Conservation (phyloP, 1,284 basidiomycete genomes). For the Cryptococcus sp. region DNA sequence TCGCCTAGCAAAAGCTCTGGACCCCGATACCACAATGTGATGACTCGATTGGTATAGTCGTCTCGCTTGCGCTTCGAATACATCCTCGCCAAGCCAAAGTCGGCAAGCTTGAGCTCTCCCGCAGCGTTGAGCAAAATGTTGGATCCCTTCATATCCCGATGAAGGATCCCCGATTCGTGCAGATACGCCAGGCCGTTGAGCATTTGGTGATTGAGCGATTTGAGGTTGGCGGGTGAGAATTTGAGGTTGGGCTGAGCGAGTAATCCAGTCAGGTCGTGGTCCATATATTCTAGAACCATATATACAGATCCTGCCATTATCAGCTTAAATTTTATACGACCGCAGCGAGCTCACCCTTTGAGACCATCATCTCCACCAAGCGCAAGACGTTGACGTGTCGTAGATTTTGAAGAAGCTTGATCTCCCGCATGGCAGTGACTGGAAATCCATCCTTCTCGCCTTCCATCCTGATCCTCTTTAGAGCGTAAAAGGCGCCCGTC, state of each 20-base stretch:
- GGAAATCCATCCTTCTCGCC: constrained; percentile 96
- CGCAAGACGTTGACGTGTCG: constrained; percentile 84
- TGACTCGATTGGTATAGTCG: constrained; percentile 98
- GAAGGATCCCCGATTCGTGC: constrained; percentile 90
- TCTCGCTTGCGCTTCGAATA: constrained; percentile 83
- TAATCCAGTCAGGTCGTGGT: constrained; percentile 94
- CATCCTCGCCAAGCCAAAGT: constrained; percentile 96
- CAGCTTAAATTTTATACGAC: not conserved
- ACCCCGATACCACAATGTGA: constrained; percentile 97
- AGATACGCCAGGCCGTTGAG: constrained; percentile 87
- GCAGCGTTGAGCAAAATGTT: constrained; percentile 93
- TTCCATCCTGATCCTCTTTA: constrained; percentile 98
- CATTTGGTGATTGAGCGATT: constrained; percentile 93
- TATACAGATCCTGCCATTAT: constrained; percentile 74
- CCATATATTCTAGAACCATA: constrained; percentile 99
- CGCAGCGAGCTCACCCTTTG: constrained; percentile 61
- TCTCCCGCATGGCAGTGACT: constrained; percentile 97
- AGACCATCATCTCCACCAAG: constrained; percentile 97
- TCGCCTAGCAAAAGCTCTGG: constrained; percentile 94
- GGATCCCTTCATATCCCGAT: constrained; percentile 97
- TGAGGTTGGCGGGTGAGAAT: constrained; percentile 82
- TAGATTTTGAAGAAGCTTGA: constrained; percentile 90
- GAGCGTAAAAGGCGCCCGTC: constrained; percentile 71
- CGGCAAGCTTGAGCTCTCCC: constrained; percentile 91
- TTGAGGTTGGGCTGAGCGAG: constrained; percentile 81